A percentile compares a stretch with the other conserved stretches of the same genome.
These are phyloP conservation scores for carrot (Daucus carota) DNA, from an alignment of 129 eudicot species.

Conservation along the genomic window DNA sequence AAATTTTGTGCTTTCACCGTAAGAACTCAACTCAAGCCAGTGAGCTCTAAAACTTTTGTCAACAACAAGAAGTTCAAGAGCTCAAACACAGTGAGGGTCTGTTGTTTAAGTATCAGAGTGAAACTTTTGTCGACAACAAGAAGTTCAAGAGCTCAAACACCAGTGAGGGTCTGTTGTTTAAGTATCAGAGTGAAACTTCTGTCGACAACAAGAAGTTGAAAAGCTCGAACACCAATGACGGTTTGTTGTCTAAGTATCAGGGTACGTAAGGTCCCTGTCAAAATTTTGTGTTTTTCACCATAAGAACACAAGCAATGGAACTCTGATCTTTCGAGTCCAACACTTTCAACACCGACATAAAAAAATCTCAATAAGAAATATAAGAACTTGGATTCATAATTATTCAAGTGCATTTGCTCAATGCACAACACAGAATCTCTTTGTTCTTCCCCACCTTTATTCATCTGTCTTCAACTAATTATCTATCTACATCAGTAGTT, in stretches of 20 bases:
- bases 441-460: constrained; percentile 20
- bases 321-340: not conserved
- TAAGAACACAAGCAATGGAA: not conserved
- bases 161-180: not conserved
- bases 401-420: constrained; percentile 15
- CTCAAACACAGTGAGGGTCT: not conserved
- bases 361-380: not conserved
- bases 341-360: not conserved
- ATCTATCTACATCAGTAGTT: constrained; percentile 26
- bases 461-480: constrained; percentile 17
- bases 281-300: not conserved
- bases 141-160: not conserved
- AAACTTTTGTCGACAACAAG: not conserved
- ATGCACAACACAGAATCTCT: constrained; percentile 34
- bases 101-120: not conserved
- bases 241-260: not conserved
- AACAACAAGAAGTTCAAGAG: not conserved
- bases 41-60: not conserved
- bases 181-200: not conserved
- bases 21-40: too few species aligned
- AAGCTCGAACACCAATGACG: not conserved
- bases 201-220: not conserved
- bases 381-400: constrained; percentile 23
- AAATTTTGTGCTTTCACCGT: too few species aligned
- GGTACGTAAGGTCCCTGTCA: too few species aligned